Conservation (phyloP, 129 eudicot species). For the Tagetes erecta region DNA sequence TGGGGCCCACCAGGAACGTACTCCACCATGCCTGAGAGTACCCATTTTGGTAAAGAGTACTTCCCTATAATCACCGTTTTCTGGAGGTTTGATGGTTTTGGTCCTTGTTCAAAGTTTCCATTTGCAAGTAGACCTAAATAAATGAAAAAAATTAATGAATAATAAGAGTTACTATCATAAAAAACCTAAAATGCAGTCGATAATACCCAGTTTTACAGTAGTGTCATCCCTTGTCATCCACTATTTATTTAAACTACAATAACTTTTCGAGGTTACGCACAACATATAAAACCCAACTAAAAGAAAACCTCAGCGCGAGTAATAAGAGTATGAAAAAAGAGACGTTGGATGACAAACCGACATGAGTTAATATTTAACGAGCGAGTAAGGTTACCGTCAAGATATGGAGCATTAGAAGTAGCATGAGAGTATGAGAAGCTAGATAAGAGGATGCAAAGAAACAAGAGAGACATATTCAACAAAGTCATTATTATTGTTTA, state of each 20-base stretch:
- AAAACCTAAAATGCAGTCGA: not conserved
- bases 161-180: not conserved
- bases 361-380: not conserved
- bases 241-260: not conserved
- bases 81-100: conserved; percentile 51
- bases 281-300: not conserved
- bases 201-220: too few species aligned
- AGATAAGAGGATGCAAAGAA: conserved; percentile 31
- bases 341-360: not conserved
- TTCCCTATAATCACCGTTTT: conserved; percentile 58
- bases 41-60: conserved; percentile 65
- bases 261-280: not conserved
- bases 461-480: conserved; percentile 25
- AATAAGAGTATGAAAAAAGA: not conserved
- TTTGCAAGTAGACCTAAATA: conserved; percentile 46
- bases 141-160: not conserved
- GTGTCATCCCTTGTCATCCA: too few species aligned
- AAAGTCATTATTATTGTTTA: conserved; percentile 44
- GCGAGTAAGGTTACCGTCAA: conserved; percentile 49
- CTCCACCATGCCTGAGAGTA: conserved; percentile 54
- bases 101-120: conserved; percentile 71
- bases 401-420: conserved; percentile 30
- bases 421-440: conserved; percentile 34
- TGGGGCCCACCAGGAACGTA: conserved; percentile 68
- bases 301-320: too few species aligned